Evolutionary conservation across 176 grass and related monocot genomes (phyloP), one percentile per base, ranked within the genome.

Genomic region (Pontederia paniculata): DNA sequence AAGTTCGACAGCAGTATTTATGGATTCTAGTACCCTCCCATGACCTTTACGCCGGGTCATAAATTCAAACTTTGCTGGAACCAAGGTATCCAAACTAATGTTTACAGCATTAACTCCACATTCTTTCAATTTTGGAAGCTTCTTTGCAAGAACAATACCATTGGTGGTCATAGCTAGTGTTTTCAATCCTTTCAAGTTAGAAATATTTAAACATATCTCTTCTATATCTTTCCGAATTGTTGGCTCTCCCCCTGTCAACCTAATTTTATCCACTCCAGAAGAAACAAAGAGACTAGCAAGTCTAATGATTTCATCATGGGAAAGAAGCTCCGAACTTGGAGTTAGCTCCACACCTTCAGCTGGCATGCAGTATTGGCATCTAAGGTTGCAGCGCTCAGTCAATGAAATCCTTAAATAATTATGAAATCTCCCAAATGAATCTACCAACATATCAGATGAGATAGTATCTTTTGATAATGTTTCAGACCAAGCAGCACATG

Each of bases 51-150:
- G 85, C 79, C 90, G 83, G 10, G 90, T 89, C 79, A 96, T 96
- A 75, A 89, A 96, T 64, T 89, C 90, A 68, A 96, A 96, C 45
- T 96, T 96, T 61, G 90, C 85, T 21, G 90, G 85, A 23, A 96
- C 61, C 64, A 96, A 71, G 9, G 90, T 96, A 55, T 96, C 90
- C 77, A 96, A 69, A 74, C 85, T 96, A 75, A 96, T 96, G 60
- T 95, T 95, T 75, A 95, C 70, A 54, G 85, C 90, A 17, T 50
- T 89, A 57, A 96, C 72, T 17, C 90, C 90, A 55, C 81, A 86
- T 55, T 89, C 76, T 80, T 89, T 96, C 67, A 96, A 60, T 55
- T 71, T 96, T 8, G 82, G 90, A 49, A 96, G 85, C 62, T 96
- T 89, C 74, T 78, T 96, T 10, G 76, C 53, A 56, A 96, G 83